A percentile compares a stretch with the other conserved stretches of the same genome.
Evolutionary conservation across 108 stramenopile genomes (phyloP).

Genomic region (Nitzschia sp.): DNA sequence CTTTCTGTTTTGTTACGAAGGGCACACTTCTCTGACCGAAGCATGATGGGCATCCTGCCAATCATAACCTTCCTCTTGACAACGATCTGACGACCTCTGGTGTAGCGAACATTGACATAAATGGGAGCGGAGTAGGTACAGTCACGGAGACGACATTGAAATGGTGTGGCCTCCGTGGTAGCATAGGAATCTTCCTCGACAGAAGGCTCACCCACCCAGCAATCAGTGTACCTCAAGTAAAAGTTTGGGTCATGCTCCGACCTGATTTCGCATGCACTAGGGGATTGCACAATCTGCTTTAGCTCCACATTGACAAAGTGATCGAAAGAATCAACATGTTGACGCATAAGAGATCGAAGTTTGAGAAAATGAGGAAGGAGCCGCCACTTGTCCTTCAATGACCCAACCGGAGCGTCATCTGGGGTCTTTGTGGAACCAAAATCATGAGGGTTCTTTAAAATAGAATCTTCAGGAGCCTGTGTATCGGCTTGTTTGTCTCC

Average conservation of each 20-base stretch:
- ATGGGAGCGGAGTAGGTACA: constrained; percentile 98
- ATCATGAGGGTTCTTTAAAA: constrained; percentile 52
- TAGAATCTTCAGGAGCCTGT: constrained; percentile 43
- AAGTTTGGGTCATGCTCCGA: constrained; percentile 95
- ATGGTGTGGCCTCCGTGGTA: constrained; percentile 83
- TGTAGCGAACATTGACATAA: constrained; percentile 96
- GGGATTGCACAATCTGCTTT: constrained; percentile 87
- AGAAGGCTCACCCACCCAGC: constrained; percentile 91
- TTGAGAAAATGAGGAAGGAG: constrained; percentile 92
- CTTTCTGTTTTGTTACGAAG: constrained; percentile 78
- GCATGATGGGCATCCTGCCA: constrained; percentile 95
- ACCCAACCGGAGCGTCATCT: constrained; percentile 85
- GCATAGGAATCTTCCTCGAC: constrained; percentile 91
- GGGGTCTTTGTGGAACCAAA: constrained; percentile 78
- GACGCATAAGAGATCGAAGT: constrained; percentile 91
- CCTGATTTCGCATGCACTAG: constrained; percentile 83
- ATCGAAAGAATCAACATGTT: constrained; percentile 98
- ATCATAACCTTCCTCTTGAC: constrained; percentile 82
- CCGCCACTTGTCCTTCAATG: constrained; percentile 91
- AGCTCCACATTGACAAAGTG: constrained; percentile 95
- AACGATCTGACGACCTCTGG: constrained; percentile 90
- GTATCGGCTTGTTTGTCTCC: constrained; percentile 21
- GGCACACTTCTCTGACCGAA: constrained; percentile 89
- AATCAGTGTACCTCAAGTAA: constrained; percentile 92
- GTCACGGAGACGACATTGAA: constrained; percentile 95